A percentile compares a stretch with the other conserved stretches of the same genome.
Conservation (phyloP, 805 yeast species). For the Ogataea ganodermae region DNA sequence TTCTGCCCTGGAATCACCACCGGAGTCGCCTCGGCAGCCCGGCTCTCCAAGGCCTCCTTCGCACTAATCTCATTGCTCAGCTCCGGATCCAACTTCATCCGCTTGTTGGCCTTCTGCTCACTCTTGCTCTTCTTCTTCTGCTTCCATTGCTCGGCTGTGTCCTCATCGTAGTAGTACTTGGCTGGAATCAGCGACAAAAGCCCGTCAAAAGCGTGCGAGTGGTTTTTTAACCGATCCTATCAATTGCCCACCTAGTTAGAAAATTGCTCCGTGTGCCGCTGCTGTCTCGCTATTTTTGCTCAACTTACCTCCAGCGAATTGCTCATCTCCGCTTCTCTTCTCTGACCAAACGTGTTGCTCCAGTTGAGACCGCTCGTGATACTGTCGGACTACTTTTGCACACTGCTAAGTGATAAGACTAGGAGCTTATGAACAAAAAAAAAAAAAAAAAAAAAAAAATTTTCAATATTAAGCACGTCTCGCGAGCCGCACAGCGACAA, state of each 20-base stretch:
- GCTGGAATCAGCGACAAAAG: slow-evolving; percentile 90
- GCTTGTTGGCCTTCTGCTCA: slow-evolving; percentile 60
- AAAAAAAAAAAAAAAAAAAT: slow-evolving; percentile 11
- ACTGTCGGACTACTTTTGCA: neutral
- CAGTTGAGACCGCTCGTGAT: neutral
- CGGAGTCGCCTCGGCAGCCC: slow-evolving; percentile 54
- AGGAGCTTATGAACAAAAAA: neutral
- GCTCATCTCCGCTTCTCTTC: slow-evolving; percentile 11
- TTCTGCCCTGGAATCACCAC: slow-evolving; percentile 40
- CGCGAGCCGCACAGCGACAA: slow-evolving; percentile 11
- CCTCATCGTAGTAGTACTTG: slow-evolving; percentile 89
- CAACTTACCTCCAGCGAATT: slow-evolving; percentile 19
- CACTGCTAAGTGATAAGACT: neutral
- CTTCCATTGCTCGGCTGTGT: slow-evolving; percentile 88
- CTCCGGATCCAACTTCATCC: slow-evolving; percentile 76
- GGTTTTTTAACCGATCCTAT: slow-evolving; percentile 74
- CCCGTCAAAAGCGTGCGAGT: slow-evolving; percentile 84
- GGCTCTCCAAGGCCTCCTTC: slow-evolving; percentile 57
- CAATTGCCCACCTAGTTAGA: slow-evolving; percentile 8
- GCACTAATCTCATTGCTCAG: slow-evolving; percentile 51
- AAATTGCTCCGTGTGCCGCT: neutral
- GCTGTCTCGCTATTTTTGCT: neutral
- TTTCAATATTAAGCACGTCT: slow-evolving; percentile 2
- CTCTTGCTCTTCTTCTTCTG: slow-evolving; percentile 73
- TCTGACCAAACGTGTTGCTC: neutral